phyloP scores from a whole-genome alignment of 2,329 filamentous ascomycete genomes.

The Colletotrichum trifolii region DNA sequence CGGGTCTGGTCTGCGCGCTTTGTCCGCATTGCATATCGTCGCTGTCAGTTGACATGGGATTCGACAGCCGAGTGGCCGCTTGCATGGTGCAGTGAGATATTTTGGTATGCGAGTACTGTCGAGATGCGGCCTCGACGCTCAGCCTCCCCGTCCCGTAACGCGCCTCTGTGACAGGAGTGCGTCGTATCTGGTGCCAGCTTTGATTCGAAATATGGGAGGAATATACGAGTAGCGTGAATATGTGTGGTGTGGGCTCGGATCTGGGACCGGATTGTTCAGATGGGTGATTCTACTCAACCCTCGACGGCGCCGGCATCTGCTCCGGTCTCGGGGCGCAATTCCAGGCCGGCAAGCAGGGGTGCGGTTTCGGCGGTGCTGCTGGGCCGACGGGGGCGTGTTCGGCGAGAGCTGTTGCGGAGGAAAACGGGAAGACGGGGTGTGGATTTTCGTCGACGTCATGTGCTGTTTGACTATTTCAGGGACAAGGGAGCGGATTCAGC shows the following conservation, averaged over 20 bases:
- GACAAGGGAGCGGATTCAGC: no score
- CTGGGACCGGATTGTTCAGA: neutral
- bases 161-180: constrained; percentile 32
- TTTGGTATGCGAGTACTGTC: neutral
- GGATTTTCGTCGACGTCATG: constrained; percentile 15
- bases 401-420: constrained; percentile 25
- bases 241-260: constrained; percentile 6
- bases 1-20: neutral
- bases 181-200: constrained; percentile 24
- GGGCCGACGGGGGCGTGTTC: constrained; percentile 31
- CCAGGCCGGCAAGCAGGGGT: constrained; percentile 44
- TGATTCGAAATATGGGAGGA: constrained; percentile 13
- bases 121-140: constrained; percentile 7
- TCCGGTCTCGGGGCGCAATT: constrained; percentile 41
- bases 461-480: neutral
- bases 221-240: neutral
- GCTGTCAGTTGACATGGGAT: constrained; percentile 13
- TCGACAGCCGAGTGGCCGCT: constrained; percentile 11
- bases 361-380: constrained; percentile 42
- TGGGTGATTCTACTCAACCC: constrained; percentile 29
- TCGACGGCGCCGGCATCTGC: constrained; percentile 43
- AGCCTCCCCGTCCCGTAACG: constrained; percentile 29
- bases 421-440: constrained; percentile 25
- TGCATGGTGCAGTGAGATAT: neutral
- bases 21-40: constrained; percentile 12